Conservation (phyloP, 345 rosid species). For the Citrus unshiu region DNA sequence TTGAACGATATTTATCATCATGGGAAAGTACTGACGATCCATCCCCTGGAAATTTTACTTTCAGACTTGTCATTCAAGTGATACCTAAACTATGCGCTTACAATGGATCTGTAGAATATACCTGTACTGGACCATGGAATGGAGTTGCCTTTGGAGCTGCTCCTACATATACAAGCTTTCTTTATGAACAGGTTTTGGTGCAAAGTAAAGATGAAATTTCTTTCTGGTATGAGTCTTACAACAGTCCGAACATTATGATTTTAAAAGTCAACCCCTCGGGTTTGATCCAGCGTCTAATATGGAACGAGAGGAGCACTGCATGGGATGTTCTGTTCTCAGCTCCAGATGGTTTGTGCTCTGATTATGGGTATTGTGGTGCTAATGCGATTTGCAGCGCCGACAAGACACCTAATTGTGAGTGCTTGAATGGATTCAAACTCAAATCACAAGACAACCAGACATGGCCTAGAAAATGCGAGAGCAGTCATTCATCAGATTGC, state of each 20-base stretch:
- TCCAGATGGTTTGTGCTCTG: constrained; percentile 25
- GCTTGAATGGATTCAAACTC: constrained; percentile 27
- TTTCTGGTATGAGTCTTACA: constrained; percentile 13
- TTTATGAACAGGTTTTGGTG: constrained; percentile 10
- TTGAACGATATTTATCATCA: constrained; percentile 18
- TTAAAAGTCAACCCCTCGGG: neutral
- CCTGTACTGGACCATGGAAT: constrained; percentile 39
- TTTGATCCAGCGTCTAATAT: constrained; percentile 1
- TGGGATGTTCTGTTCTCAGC: constrained; percentile 12
- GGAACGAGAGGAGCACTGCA: constrained; percentile 8
- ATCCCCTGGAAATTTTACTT: constrained; percentile 12
- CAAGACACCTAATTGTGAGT: constrained; percentile 24
- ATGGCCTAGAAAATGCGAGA: neutral
- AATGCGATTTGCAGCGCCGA: constrained; percentile 3
- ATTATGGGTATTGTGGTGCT: constrained; percentile 19
- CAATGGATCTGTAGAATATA: neutral
- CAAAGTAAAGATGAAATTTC: constrained; percentile 1
- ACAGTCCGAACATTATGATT: neutral
- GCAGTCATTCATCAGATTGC: neutral
- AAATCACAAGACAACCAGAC: constrained; percentile 15
- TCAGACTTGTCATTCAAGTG: constrained; percentile 14
- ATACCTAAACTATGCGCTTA: constrained; percentile 19
- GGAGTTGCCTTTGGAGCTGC: constrained; percentile 31
- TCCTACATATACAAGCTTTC: constrained; percentile 7
- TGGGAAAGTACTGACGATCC: constrained; percentile 48